These are phyloP conservation scores for Aeschynomene evenia DNA, from an alignment of 306 rosid species.

Conservation along the genomic window DNA sequence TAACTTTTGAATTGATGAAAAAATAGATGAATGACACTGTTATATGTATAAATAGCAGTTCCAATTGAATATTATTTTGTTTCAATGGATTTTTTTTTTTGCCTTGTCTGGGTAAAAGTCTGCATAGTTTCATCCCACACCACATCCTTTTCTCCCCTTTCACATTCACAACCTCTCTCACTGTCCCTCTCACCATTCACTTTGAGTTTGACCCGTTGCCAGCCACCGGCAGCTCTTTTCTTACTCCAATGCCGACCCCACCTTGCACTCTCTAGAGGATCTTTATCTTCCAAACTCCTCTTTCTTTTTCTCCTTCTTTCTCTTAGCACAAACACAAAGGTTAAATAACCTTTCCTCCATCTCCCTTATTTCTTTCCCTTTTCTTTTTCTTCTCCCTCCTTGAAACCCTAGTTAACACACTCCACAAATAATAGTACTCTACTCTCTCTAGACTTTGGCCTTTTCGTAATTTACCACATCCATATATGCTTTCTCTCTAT, in stretches of 20 bases:
- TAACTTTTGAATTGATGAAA: too few relatives aligned
- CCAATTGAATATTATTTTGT: background rate
- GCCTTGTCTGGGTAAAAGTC: constrained; percentile 21
- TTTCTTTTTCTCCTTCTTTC: background rate
- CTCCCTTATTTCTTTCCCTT: constrained; percentile 26
- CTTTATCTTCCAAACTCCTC: constrained; percentile 36
- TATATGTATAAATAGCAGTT: too few relatives aligned
- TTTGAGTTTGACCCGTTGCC: constrained; percentile 96
- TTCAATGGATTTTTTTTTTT: too few relatives aligned
- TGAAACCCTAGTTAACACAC: constrained; percentile 52
- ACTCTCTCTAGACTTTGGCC: constrained; percentile 24
- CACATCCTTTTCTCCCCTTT: constrained; percentile 50
- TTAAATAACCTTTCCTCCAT: constrained; percentile 38
- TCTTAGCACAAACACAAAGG: constrained; percentile 32
- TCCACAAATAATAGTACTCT: background rate
- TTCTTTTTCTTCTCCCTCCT: constrained; percentile 13
- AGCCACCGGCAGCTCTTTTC: constrained; percentile 59
- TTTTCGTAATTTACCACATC: constrained; percentile 33
- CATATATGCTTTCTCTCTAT: constrained; percentile 1
- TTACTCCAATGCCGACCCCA: constrained; percentile 68
- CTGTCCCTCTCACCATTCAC: constrained; percentile 53
- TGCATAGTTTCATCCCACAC: constrained; percentile 15
- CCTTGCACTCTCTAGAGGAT: constrained; percentile 45
- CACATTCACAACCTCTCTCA: constrained; percentile 40
- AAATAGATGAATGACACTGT: too few relatives aligned